phyloP scores from a whole-genome alignment of 73 alveolate genomes.

The Breviolum minutum region DNA sequence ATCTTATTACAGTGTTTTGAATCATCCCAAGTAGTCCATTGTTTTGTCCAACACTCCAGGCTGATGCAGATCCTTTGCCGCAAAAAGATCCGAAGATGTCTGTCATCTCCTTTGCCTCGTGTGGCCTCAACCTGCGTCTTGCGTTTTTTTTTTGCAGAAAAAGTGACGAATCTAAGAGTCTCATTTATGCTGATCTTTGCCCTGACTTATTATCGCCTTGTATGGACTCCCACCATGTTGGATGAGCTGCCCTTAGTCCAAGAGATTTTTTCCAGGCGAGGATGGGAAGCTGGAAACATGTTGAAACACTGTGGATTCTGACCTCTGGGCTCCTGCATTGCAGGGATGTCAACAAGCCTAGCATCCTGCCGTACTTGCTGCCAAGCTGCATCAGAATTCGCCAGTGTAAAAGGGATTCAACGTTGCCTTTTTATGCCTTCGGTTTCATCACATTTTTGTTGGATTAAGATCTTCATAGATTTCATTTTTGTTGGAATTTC shows the following conservation, averaged over 20 bases:
- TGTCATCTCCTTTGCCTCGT: not conserved
- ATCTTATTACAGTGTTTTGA: not conserved
- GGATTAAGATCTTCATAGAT: not conserved
- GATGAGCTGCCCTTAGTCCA: slow-evolving; percentile 44
- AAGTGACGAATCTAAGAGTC: not conserved
- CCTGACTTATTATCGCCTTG: slow-evolving; percentile 43
- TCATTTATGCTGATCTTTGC: not conserved
- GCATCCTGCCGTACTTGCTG: slow-evolving; percentile 22
- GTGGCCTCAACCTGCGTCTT: not conserved
- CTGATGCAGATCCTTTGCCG: slow-evolving; percentile 23
- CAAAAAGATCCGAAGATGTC: not conserved
- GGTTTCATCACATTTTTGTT: not conserved
- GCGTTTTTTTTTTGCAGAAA: too few relatives aligned
- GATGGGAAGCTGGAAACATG: not conserved
- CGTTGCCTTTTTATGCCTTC: not conserved
- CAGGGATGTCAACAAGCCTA: slow-evolving; percentile 28
- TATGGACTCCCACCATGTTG: slow-evolving; percentile 85
- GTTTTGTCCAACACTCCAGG: not conserved
- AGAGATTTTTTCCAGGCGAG: slow-evolving; percentile 21
- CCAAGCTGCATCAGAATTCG: not conserved
- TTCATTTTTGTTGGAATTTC: not conserved
- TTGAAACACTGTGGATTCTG: not conserved
- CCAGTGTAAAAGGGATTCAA: not conserved
- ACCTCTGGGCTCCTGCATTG: not conserved
- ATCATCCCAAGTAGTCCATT: not conserved